A percentile compares a stretch with the other conserved stretches of the same genome.
Evolutionary conservation across 1,284 basidiomycete species (phyloP).

Genomic region (Boletus sp.): DNA sequence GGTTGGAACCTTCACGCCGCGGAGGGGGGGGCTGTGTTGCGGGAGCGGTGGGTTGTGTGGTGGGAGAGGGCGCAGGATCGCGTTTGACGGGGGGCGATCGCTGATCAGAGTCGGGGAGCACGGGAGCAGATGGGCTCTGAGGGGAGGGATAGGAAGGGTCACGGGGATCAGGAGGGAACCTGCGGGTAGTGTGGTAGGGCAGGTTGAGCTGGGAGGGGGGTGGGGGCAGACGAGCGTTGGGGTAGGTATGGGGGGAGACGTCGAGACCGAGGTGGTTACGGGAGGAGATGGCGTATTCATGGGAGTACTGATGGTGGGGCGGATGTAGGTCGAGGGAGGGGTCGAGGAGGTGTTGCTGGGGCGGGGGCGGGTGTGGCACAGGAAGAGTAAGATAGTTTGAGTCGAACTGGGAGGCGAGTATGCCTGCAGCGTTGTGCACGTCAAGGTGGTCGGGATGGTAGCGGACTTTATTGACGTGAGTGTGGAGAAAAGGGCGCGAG

Average conservation of each 20-base stretch:
- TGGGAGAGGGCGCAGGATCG: slow-evolving; percentile 19
- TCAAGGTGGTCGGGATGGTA: slow-evolving; percentile 55
- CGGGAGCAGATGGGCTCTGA: slow-evolving; percentile 18
- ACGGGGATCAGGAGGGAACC: slow-evolving; percentile 46
- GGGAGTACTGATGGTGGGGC: slow-evolving; percentile 24
- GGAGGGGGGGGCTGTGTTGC: slow-evolving; percentile 34
- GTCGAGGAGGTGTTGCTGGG: slow-evolving; percentile 36
- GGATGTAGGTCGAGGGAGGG: slow-evolving; percentile 36
- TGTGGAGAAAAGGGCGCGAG: slow-evolving; percentile 33
- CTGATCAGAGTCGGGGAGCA: slow-evolving; percentile 38
- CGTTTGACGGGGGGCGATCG: slow-evolving; percentile 38
- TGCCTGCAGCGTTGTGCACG: slow-evolving; percentile 43
- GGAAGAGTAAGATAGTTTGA: slow-evolving; percentile 33
- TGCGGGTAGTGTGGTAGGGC: slow-evolving; percentile 40
- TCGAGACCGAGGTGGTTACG: slow-evolving; percentile 45
- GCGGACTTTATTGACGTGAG: slow-evolving; percentile 57
- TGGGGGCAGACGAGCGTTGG: slow-evolving; percentile 39
- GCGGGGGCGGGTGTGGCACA: slow-evolving; percentile 15
- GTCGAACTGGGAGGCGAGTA: slow-evolving; percentile 48
- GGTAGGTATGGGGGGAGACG: slow-evolving; percentile 37
- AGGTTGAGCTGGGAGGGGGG: slow-evolving; percentile 36
- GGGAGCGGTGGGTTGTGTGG: slow-evolving; percentile 9
- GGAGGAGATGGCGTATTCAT: slow-evolving; percentile 25
- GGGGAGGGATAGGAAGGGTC: slow-evolving; percentile 37
- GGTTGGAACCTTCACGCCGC: slow-evolving; percentile 58